A percentile compares a stretch with the other conserved stretches of the same genome.
These are phyloP conservation scores for Candida morakotiae DNA, from an alignment of 805 yeast species.

Conservation along the genomic window DNA sequence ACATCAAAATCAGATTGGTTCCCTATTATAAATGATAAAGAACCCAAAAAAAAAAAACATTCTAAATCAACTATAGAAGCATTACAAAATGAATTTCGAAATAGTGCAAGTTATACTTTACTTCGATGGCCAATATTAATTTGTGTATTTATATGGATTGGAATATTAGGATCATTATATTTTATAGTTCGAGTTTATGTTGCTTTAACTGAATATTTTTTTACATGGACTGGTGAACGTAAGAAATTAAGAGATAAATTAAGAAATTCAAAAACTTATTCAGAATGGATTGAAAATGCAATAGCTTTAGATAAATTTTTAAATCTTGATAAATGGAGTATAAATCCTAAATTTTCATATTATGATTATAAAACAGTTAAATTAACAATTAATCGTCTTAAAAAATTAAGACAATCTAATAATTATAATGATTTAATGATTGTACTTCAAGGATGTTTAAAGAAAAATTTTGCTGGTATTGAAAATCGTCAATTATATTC, in stretches of 20 bases:
- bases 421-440: constrained; percentile 46
- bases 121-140: constrained; percentile 65
- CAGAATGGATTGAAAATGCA: constrained; percentile 64
- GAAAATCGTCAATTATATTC: constrained; percentile 70
- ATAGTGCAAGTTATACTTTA: constrained; percentile 31
- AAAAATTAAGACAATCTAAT: constrained; percentile 25
- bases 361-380: constrained; percentile 64
- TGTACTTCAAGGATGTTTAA: constrained; percentile 61
- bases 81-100: constrained; percentile 34
- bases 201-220: constrained; percentile 53
- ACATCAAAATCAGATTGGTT: constrained; percentile 28
- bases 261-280: constrained; percentile 45
- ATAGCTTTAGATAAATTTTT: constrained; percentile 51
- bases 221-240: constrained; percentile 61
- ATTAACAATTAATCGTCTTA: constrained; percentile 42
- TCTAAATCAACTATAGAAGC: constrained; percentile 7
- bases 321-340: constrained; percentile 61
- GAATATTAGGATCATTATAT: constrained; percentile 46
- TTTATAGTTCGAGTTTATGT: constrained; percentile 55
- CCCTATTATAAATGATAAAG: constrained; percentile 6
- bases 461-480: constrained; percentile 73
- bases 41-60: background rate
- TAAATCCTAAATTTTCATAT: constrained; percentile 56
- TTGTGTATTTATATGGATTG: constrained; percentile 51
- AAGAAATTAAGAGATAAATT: constrained; percentile 46